Base-by-base conservation (phyloP, 208 protist species). In the Angomonas deanei region DNA sequence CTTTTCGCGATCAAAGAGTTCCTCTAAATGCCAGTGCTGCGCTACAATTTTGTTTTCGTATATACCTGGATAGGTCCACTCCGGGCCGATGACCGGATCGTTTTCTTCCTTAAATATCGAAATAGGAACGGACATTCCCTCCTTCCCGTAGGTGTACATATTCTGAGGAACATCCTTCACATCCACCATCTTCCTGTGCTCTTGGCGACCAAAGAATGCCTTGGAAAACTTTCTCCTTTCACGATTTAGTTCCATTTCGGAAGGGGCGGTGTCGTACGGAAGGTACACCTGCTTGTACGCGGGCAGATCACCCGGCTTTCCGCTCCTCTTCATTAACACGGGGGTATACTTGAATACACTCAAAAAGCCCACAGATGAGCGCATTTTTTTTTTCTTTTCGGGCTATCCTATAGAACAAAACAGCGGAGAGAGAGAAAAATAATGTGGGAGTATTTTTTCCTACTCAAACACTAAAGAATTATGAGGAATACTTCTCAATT, bases 91-190 rank as follows among this genome's bases (percentile, higher is more conserved):
- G 21, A 96, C 78, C 5, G 90, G 90, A 54, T 96, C 90, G 15
- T 74, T 26, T 47, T 96, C 86, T 3, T 96, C 86, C 57, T 96
- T 96, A 61, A 96, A 96, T 60, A 96, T 78, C 10, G 90, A 78
- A 50, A 96, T 91, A 58, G 90, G 90, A 3, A 96, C 23, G 3
- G 87, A 91, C 86, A 96, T 93, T n/a, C 90, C 90, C 54, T 96
- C 86, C 70, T 96, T 96, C 2, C 90, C 90, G 56, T 93, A 96
- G 4, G 86, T 93, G 79, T 92, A 96, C 77, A 96, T 83, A 65
- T 96, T 96, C 61, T 85, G 68, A 15, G 90, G 90, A 6, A 96
- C 90, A 32, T 91, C 82, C 68, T 92, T 93, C 8, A 96, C 86
- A 46, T 89, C 81, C 28, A 94, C 73, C 28, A 92, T 34, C 64